Evolutionary conservation across 352 stramenopile genomes (phyloP).

Genomic region (Phytophthora capsici): DNA sequence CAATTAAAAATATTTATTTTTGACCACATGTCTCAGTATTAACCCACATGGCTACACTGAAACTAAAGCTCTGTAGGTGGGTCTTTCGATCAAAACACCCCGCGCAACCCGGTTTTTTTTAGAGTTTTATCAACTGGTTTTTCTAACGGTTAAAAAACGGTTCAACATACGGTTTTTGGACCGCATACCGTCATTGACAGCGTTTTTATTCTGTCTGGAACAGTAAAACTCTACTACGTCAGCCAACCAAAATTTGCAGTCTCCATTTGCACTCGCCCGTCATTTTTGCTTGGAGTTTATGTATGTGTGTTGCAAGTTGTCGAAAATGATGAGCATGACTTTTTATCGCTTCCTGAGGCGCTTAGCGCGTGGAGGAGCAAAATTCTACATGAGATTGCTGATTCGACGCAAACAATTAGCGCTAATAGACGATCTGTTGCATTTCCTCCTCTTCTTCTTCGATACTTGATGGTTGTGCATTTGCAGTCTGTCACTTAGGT

Average conservation of each 20-base stretch:
- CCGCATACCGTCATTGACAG: slow-evolving; percentile 19
- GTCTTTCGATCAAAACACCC: too few species aligned
- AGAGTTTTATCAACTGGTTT: too few species aligned
- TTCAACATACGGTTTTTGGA: slow-evolving; percentile 19
- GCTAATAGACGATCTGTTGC: too few species aligned
- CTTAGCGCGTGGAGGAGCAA: slow-evolving; percentile 49
- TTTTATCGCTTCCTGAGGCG: slow-evolving; percentile 48
- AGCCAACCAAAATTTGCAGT: slow-evolving; percentile 12
- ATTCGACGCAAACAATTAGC: slow-evolving; percentile 30
- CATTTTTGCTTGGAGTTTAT: background rate
- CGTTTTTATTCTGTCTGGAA: slow-evolving; percentile 18
- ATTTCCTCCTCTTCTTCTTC: too few species aligned
- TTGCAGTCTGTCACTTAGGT: background rate
- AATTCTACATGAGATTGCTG: slow-evolving; percentile 62
- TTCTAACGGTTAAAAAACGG: slow-evolving; percentile 26
- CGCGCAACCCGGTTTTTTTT: too few species aligned
- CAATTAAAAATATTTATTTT: too few species aligned
- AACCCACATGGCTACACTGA: too few species aligned
- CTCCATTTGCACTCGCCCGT: background rate
- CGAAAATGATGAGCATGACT: slow-evolving; percentile 44
- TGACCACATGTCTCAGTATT: too few species aligned
- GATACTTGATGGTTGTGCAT: background rate
- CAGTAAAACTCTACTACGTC: background rate
- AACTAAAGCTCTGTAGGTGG: too few species aligned
- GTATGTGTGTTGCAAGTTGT: slow-evolving; percentile 19